Evolutionary conservation across 1,139 yeast genomes (phyloP), one percentile per base, ranked within the genome.

Genomic region (Sporopachydermia cereana): DNA sequence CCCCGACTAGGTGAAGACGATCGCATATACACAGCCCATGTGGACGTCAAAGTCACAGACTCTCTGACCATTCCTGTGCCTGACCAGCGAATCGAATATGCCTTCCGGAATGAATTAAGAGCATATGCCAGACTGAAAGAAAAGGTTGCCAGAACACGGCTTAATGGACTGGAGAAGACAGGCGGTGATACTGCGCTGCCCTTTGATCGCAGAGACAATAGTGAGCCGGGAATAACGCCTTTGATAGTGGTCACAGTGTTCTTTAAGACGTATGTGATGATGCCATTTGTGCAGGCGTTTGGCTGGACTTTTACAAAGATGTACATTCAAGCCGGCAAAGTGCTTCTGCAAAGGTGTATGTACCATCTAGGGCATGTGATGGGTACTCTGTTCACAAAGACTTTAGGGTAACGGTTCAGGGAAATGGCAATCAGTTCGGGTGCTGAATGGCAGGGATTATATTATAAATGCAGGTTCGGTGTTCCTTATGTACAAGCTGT

Each of bases 81-180:
- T 1, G 91, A 82, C 53, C 63, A 81, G 24, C 65, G 89, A 42
- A 79, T 80, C 54, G 86, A 80, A 53, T 69, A 73, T 51, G 60
- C 83, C 1, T 81, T 82, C 56, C 59, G 69, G 53, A 68, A 68
- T 43, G 68, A 73, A n/a, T 61, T 81, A 20, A 53, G 63, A 27
- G 51, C 52, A 3, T 66, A 70, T 48, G 43, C 49, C 5, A 43
- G 39, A 17, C 34, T 44, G 3, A 53, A 47, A 24, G 60, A 55
- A 44, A 55, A 31, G 12, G 54, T 27, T 48, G 44, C 49, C 55
- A 46, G 47, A 44, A 44, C 41, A 34, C 47, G 45, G 41, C 44
- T 34, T 7, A 7, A 14, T 25, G n/a, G n/a, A n/a, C n/a, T n/a
- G n/a, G n/a, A n/a, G n/a, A n/a, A n/a, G n/a, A n/a, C n/a, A n/a